Evolutionary conservation across 352 stramenopile genomes (phyloP).

Genomic region (Hyaloperonospora brassicae): DNA sequence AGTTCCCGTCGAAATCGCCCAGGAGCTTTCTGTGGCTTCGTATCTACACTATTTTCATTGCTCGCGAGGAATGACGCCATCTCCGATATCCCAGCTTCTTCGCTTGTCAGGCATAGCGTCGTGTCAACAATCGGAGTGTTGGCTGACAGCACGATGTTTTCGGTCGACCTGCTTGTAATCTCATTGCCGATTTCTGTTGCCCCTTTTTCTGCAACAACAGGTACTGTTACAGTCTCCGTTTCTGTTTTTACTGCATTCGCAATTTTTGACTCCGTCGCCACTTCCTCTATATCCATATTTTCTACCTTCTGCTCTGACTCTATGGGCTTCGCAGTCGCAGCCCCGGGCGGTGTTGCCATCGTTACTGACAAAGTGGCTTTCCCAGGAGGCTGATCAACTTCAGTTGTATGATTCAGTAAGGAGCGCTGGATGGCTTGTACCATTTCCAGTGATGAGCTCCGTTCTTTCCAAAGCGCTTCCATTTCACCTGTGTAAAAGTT

Average conservation of each 20-base stretch:
- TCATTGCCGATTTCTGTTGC: not conserved
- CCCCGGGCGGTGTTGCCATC: not conserved
- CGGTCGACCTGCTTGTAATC: constrained; percentile 1
- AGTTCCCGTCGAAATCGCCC: constrained; percentile 41
- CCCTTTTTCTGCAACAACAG: not conserved
- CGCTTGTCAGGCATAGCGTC: not conserved
- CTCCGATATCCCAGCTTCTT: constrained; percentile 3
- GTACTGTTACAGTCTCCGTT: not conserved
- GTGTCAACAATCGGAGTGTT: constrained; percentile 1
- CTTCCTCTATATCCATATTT: constrained; percentile 4
- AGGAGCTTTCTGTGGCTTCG: constrained; percentile 8
- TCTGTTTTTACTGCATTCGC: constrained; percentile 1
- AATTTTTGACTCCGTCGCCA: constrained; percentile 7
- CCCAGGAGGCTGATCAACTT: constrained; percentile 1
- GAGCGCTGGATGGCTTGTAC: constrained; percentile 66
- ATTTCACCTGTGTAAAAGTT: constrained; percentile 79
- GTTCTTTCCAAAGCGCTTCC: constrained; percentile 74
- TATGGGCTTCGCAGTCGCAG: constrained; percentile 5
- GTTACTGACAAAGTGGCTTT: constrained; percentile 6
- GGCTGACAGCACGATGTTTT: not conserved
- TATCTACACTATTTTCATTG: constrained; percentile 20
- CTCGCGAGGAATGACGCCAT: not conserved
- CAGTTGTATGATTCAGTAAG: constrained; percentile 25
- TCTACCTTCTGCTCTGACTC: constrained; percentile 26
- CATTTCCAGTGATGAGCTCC: constrained; percentile 66